A percentile compares a stretch with the other conserved stretches of the same genome.
These are phyloP conservation scores for Colletotrichum liaoningense DNA, from an alignment of 2,329 filamentous ascomycete species.

Conservation along the genomic window DNA sequence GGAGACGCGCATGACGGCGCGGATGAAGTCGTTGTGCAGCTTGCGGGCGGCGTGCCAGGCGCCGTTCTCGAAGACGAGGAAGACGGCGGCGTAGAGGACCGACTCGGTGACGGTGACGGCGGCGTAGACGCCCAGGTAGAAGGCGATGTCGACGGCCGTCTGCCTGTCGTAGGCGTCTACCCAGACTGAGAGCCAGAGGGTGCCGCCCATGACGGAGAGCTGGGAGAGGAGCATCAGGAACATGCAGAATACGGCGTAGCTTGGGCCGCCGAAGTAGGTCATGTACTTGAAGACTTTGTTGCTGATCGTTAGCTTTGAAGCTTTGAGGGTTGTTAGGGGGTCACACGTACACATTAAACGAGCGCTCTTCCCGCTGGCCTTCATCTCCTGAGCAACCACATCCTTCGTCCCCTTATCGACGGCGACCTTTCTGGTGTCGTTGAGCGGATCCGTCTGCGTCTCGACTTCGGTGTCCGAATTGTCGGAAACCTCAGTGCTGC, in stretches of 20 bases:
- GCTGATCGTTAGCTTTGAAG: constrained; percentile 31
- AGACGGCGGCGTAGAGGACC: constrained; percentile 53
- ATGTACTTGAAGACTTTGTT: constrained; percentile 60
- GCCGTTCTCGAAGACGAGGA: constrained; percentile 63
- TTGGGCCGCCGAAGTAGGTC: constrained; percentile 59
- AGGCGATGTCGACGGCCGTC: constrained; percentile 56
- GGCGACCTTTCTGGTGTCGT: constrained; percentile 46
- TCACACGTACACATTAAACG: constrained; percentile 55
- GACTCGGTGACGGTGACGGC: constrained; percentile 56
- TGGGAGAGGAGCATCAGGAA: constrained; percentile 53
- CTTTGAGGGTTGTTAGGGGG: background rate
- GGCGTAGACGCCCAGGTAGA: constrained; percentile 66
- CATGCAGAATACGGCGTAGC: constrained; percentile 54
- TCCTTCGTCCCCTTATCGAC: constrained; percentile 52
- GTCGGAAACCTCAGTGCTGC: constrained; percentile 41
- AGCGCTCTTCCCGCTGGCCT: constrained; percentile 55
- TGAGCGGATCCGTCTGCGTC: constrained; percentile 42
- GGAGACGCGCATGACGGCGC: constrained; percentile 63
- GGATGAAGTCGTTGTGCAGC: constrained; percentile 64
- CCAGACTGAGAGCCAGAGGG: constrained; percentile 64
- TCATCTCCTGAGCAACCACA: constrained; percentile 60
- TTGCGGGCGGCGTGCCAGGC: constrained; percentile 66
- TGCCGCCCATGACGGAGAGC: constrained; percentile 53
- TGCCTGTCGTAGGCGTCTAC: constrained; percentile 61
- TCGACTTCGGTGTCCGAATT: constrained; percentile 43